Conservation (phyloP, 352 stramenopile species). For the Globisporangium megalacanthum region DNA sequence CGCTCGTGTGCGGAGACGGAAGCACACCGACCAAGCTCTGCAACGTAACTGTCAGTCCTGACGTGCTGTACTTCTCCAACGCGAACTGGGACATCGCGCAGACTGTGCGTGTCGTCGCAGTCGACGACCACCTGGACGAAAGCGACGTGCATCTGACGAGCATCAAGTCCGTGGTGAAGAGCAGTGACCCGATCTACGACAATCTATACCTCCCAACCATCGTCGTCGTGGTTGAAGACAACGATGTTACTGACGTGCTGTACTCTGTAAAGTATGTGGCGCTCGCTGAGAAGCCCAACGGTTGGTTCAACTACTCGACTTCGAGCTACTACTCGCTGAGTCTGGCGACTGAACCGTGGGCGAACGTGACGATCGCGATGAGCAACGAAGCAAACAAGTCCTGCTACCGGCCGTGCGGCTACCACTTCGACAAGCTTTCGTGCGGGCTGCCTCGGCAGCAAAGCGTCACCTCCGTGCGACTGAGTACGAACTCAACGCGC, state of each 20-base stretch:
- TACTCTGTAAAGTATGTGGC: constrained; percentile 42
- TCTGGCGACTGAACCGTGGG: constrained; percentile 55
- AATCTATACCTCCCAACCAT: constrained; percentile 51
- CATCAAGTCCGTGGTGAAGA: constrained; percentile 38
- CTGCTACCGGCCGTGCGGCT: constrained; percentile 72
- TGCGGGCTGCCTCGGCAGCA: constrained; percentile 69
- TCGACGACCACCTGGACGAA: constrained; percentile 70
- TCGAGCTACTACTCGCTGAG: constrained; percentile 39
- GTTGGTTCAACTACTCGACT: constrained; percentile 15
- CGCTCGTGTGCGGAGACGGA: constrained; percentile 5
- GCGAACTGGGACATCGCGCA: constrained; percentile 57
- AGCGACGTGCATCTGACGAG: constrained; percentile 51
- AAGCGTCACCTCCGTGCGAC: constrained; percentile 44
- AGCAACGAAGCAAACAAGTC: constrained; percentile 57
- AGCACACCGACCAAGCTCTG: constrained; percentile 31
- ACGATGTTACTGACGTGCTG: constrained; percentile 39
- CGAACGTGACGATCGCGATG: constrained; percentile 70
- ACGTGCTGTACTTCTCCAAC: constrained; percentile 39
- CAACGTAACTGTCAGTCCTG: constrained; percentile 57
- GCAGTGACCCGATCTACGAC: constrained; percentile 55
- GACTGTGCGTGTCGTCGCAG: constrained; percentile 58
- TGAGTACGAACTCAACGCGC: constrained; percentile 52
- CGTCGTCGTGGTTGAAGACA: constrained; percentile 63
- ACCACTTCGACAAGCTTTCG: constrained; percentile 36
- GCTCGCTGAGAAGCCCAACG: constrained; percentile 31